Evolutionary conservation across 306 rosid species (phyloP), one percentile per base, ranked within the genome.

Genomic region (Canavalia gladiata): DNA sequence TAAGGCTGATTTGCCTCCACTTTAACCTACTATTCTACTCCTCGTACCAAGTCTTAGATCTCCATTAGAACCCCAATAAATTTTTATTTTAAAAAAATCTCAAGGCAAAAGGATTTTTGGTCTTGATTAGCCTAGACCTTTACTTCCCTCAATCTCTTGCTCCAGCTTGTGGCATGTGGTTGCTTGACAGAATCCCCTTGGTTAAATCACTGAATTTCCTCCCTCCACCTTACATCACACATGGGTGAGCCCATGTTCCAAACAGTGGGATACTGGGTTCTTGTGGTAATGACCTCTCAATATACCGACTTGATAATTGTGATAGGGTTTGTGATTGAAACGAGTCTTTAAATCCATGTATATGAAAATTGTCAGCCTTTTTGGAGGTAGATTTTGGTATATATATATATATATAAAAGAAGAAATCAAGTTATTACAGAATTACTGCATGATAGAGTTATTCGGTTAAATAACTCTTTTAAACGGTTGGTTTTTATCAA

Each of bases 1-100:
- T 55, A 47, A 11, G 51, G 76, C 28, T 74, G 43, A 67, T 18
- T 45, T 66, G 69, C 47, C 77, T 75, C 34, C 41, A 7, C 64
- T 34, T 7, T 46, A 9, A 25, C 69, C 67, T 68, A 35, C 12
- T 45, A 81, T 52, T 18, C 34, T 10, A n/a, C 39, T 31, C 37
- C 60, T 37, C 5, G 28, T 47, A 58, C 45, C 37, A 46, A 28
- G 47, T 18, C 56, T 47, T 75, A 57, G 71, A 11, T 39, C 25
- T 8, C 49, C 29, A 28, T 54, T 8, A 39, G 65, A 2, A 54
- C 6, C 25, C 50, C 0, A n/a, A 35, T 35, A 13, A 13, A 31
- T 18, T 18, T 18, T 18, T 18, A 18, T 18, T 18, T 18, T n/a
- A 7, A 25, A 9, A 45, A 47, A 62, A 4, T 66, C 12, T 7